phyloP scores from a whole-genome alignment of 257 asterid genomes.

The Nicotiana undulata region DNA sequence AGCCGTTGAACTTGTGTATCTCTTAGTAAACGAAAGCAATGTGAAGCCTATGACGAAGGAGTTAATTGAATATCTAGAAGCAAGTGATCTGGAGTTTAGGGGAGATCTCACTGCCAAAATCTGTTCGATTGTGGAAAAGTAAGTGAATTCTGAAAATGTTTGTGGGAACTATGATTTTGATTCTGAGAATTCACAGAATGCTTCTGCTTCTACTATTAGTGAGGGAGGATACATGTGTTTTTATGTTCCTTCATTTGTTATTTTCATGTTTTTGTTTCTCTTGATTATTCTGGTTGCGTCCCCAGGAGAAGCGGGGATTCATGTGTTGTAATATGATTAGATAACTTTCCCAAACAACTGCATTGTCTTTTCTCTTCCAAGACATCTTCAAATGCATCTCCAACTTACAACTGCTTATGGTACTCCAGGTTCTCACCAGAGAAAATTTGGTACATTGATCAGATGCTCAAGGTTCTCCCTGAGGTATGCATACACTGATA shows the following conservation, averaged over 20 bases:
- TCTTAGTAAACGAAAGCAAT: conserved; percentile 80
- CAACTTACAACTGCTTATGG: conserved; percentile 25
- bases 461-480: conserved; percentile 88
- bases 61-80: conserved; percentile 79
- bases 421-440: conserved; percentile 85
- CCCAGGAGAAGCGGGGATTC: background rate
- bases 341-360: background rate
- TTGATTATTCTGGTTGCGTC: background rate
- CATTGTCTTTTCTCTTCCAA: background rate
- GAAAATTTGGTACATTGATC: conserved; percentile 90
- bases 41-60: conserved; percentile 85
- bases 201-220: background rate
- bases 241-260: background rate
- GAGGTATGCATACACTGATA: conserved; percentile 47
- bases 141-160: conserved; percentile 31
- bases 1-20: conserved; percentile 93
- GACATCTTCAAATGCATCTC: conserved; percentile 19
- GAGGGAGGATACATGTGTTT: background rate
- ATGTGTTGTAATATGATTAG: background rate
- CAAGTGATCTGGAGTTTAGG: conserved; percentile 85
- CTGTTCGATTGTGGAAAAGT: conserved; percentile 95
- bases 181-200: background rate
- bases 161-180: background rate
- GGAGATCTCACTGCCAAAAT: conserved; percentile 90
- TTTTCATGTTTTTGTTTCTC: background rate